Percentiles rank a stretch among this genome's conserved stretches.
These are phyloP conservation scores for Colletotrichum viniferum DNA, from an alignment of 2,329 filamentous ascomycete species.

Conservation along the genomic window DNA sequence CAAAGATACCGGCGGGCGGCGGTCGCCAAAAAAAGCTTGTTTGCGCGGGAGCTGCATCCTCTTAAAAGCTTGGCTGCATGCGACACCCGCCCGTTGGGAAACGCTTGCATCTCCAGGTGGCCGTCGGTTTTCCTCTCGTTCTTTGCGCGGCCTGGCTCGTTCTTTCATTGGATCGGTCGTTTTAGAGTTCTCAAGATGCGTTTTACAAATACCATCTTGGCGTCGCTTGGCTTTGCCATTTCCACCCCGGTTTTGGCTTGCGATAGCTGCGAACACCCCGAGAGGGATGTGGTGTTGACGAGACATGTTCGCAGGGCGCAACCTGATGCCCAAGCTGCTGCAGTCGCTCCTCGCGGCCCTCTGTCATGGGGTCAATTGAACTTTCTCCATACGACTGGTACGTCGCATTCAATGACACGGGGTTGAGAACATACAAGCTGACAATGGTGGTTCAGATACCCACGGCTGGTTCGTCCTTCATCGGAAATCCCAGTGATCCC, in stretches of 20 bases:
- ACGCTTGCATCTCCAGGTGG: not conserved
- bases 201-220: not conserved
- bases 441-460: not conserved
- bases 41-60: not conserved
- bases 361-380: constrained; percentile 70
- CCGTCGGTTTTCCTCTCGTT: not conserved
- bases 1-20: not conserved
- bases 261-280: constrained; percentile 11
- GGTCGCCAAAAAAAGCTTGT: not conserved
- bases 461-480: not conserved
- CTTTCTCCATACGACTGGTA: constrained; percentile 45
- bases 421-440: constrained; percentile 49
- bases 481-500: no score
- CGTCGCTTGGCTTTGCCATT: not conserved
- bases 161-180: not conserved
- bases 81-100: not conserved
- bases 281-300: constrained; percentile 6
- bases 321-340: constrained; percentile 46
- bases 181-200: not conserved
- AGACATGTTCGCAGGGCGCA: constrained; percentile 53
- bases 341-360: constrained; percentile 44
- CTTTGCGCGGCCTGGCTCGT: not conserved
- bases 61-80: constrained; percentile 8
- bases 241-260: not conserved
- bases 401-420: constrained; percentile 49